phyloP scores from a whole-genome alignment of 306 rosid genomes.

The Vachellia pachyceras region DNA sequence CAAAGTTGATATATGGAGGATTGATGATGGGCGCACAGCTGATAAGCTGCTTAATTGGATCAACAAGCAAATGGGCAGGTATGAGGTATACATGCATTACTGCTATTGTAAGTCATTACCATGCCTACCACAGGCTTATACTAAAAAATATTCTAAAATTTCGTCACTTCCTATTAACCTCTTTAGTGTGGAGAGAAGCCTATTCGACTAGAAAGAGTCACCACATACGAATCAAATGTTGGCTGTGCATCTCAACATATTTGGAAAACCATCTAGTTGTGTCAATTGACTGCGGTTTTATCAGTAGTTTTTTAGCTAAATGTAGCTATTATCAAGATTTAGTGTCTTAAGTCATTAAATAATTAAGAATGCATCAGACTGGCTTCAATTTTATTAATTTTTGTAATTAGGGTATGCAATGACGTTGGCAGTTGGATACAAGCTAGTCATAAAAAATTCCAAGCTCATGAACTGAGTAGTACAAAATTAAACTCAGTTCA shows the following conservation, averaged over 20 bases:
- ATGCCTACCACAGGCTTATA: background rate
- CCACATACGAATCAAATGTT: background rate
- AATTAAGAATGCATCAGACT: background rate
- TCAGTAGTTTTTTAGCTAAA: background rate
- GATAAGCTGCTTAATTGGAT: conserved; percentile 88
- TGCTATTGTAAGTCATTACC: conserved; percentile 10
- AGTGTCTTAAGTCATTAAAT: background rate
- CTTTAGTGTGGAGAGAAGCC: background rate
- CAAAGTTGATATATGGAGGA: conserved; percentile 64
- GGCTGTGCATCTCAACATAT: conserved; percentile 1
- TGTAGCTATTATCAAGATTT: background rate
- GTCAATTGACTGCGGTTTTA: background rate
- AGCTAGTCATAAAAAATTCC: background rate
- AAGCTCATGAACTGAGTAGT: conserved; percentile 16
- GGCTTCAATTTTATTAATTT: background rate
- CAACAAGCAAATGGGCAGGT: conserved; percentile 89
- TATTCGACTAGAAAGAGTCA: background rate
- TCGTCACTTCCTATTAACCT: background rate
- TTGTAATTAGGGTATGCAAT: background rate
- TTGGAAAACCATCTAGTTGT: background rate
- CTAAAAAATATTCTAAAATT: background rate
- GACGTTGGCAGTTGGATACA: background rate
- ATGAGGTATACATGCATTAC: conserved; percentile 47
- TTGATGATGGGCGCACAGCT: conserved; percentile 78
- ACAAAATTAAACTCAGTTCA: background rate